These are phyloP conservation scores for Rhizopus delemar DNA, from an alignment of 371 early-diverging fungal genomes.

Conservation along the genomic window DNA sequence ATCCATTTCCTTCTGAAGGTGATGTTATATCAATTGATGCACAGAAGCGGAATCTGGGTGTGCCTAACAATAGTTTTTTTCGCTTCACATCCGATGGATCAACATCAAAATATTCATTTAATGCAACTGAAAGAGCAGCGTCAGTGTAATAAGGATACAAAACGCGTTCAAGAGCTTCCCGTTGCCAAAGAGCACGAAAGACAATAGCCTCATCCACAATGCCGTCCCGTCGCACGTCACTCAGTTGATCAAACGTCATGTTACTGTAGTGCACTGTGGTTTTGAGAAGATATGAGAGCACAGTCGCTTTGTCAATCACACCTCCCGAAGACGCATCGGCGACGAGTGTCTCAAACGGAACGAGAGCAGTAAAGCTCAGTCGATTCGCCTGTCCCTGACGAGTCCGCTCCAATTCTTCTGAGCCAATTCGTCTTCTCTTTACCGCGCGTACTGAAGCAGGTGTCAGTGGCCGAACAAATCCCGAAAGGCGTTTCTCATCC, in stretches of 20 bases:
- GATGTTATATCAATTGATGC: slow-evolving; percentile 25
- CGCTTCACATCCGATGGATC: slow-evolving; percentile 32
- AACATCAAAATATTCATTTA: slow-evolving; percentile 53
- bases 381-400: slow-evolving; percentile 10
- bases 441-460: slow-evolving; percentile 29
- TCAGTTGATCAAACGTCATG: slow-evolving; percentile 53
- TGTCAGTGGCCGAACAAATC: slow-evolving; percentile 36
- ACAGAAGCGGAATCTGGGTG: slow-evolving; percentile 41
- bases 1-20: slow-evolving; percentile 26
- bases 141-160: slow-evolving; percentile 29
- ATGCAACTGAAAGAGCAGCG: slow-evolving; percentile 31
- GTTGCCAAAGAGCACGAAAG: slow-evolving; percentile 54
- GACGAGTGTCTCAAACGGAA: slow-evolving; percentile 41
- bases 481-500: slow-evolving; percentile 44
- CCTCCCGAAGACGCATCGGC: slow-evolving; percentile 49
- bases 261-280: slow-evolving; percentile 51
- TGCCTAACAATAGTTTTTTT: slow-evolving; percentile 36
- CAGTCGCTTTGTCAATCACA: slow-evolving; percentile 50
- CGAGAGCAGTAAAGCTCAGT: slow-evolving; percentile 41
- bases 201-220: slow-evolving; percentile 53
- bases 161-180: slow-evolving; percentile 45
- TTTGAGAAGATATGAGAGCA: slow-evolving; percentile 40
- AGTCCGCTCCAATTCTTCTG: slow-evolving; percentile 28
- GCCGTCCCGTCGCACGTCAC: slow-evolving; percentile 43
- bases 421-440: slow-evolving; percentile 47